Percentiles rank a stretch among this genome's conserved stretches.
These are phyloP conservation scores for Kazachstania bromeliacearum DNA, from an alignment of 805 yeast species.

Conservation along the genomic window DNA sequence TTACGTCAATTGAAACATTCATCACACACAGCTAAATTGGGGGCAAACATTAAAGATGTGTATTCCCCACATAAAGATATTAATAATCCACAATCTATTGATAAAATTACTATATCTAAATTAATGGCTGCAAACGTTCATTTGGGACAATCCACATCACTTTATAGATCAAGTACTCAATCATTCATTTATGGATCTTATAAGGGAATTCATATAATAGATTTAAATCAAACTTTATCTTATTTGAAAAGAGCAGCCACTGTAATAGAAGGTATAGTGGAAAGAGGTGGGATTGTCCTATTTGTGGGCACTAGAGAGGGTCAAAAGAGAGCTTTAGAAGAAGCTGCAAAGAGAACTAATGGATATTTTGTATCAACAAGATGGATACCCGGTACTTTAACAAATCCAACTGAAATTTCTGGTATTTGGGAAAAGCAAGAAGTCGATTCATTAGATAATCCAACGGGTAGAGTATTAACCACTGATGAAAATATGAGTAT, in stretches of 20 bases:
- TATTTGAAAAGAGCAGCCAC: slow-evolving; percentile 73
- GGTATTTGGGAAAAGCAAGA: slow-evolving; percentile 56
- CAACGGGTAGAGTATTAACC: slow-evolving; percentile 51
- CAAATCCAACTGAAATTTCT: slow-evolving; percentile 66
- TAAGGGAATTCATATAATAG: slow-evolving; percentile 85
- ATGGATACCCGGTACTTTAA: slow-evolving; percentile 93
- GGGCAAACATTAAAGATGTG: slow-evolving; percentile 52
- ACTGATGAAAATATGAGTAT: slow-evolving; percentile 42
- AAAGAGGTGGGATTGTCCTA: slow-evolving; percentile 74
- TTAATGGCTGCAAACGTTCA: slow-evolving; percentile 91
- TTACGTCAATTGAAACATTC: slow-evolving; percentile 64
- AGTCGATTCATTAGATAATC: slow-evolving; percentile 62
- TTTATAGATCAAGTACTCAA: slow-evolving; percentile 74
- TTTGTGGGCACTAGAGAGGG: slow-evolving; percentile 80
- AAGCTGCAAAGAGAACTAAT: slow-evolving; percentile 65
- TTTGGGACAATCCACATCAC: slow-evolving; percentile 78
- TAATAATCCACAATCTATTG: slow-evolving; percentile 45
- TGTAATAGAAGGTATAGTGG: slow-evolving; percentile 74
- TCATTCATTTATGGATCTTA: slow-evolving; percentile 83
- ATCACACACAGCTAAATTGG: slow-evolving; percentile 44
- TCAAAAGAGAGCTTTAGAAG: slow-evolving; percentile 62
- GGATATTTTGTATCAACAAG: slow-evolving; percentile 76
- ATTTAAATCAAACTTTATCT: slow-evolving; percentile 71
- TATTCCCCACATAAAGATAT: slow-evolving; percentile 64
- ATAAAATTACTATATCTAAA: slow-evolving; percentile 55